Base-by-base conservation (phyloP, 805 yeast species). In the Suhomyces sp. region DNA sequence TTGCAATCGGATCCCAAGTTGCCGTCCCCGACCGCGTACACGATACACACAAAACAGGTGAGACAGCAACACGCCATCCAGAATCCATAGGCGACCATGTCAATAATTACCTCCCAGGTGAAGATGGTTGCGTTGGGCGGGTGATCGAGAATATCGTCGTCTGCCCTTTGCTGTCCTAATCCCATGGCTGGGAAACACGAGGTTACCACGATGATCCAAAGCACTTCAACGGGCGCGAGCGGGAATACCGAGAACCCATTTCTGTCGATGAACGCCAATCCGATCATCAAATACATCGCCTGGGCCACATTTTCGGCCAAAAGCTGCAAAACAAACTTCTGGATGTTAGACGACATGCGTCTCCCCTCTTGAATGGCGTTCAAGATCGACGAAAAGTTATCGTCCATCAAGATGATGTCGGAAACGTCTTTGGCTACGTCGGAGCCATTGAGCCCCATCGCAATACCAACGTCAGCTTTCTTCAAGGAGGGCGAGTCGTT, bases 41-140 rank as follows among this genome's bases (percentile, higher is more conserved):
- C 77, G 50, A 72, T 65, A 33, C 69, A 60, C 15, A 67, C 70
- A 49, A 72, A 73, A 37, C 71, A 65, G n/a, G 64, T 53, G 53
- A 73, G 65, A 58, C 77, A 72, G 48, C 71, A 64, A 1, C 63
- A 72, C 2, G 77, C 77, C 78, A 73, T 73, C 71, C 69, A 68
- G 33, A 70, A 52, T 6, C 77, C 78, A 51, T 71, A 72, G 6
- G 62, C 76, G 22, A 69, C 25, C 77, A 72, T 73, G 57, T 73
- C 78, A 40, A 66, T 55, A 33, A 72, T 65, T n/a, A 73, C 70
- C 53, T 73, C 76, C 65, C 68, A 62, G 13, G 77, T 72, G 59
- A 73, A 73, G 35, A 72, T 71, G 15, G 65, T 62, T 43, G 63
- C 67, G 50, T 66, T 68, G 15, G 78, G 78, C 4, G 75, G 72